phyloP scores from a whole-genome alignment of 2,329 filamentous ascomycete genomes.

The Ophiostoma himal-ulmi region DNA sequence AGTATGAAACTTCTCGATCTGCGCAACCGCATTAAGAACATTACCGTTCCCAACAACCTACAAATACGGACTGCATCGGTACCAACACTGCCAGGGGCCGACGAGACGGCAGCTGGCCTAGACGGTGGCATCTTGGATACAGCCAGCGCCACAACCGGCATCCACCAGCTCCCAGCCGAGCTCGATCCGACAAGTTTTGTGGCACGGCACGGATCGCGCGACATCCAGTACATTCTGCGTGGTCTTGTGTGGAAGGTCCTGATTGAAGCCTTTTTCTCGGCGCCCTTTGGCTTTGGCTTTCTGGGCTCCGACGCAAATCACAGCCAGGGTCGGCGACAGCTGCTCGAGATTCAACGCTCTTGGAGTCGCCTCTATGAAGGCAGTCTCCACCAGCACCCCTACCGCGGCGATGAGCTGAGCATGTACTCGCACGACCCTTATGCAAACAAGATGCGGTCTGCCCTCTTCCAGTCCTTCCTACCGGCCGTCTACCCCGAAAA shows the following conservation, averaged over 20 bases:
- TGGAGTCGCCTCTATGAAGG: slow-evolving; percentile 25
- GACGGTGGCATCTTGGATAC: not conserved
- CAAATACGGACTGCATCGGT: slow-evolving; percentile 8
- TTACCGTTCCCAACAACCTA: slow-evolving; percentile 26
- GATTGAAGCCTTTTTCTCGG: slow-evolving; percentile 28
- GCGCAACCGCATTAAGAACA: slow-evolving; percentile 26
- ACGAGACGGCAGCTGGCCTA: not conserved
- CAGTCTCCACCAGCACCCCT: slow-evolving; percentile 3
- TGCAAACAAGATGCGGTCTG: slow-evolving; percentile 29
- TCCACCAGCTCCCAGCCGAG: slow-evolving; percentile 14
- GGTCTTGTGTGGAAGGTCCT: slow-evolving; percentile 27
- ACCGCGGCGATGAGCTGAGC: slow-evolving; percentile 21
- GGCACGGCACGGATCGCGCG: slow-evolving; percentile 22
- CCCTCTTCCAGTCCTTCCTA: slow-evolving; percentile 29
- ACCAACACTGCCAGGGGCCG: not conserved
- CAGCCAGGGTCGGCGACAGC: slow-evolving; percentile 14
- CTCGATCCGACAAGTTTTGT: slow-evolving; percentile 26
- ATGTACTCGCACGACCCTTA: slow-evolving; percentile 26
- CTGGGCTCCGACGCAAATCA: slow-evolving; percentile 23
- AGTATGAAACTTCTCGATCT: slow-evolving; percentile 25
- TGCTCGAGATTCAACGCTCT: slow-evolving; percentile 24
- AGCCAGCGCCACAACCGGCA: not conserved
- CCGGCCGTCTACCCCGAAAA: slow-evolving; percentile 24
- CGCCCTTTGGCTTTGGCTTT: slow-evolving; percentile 29
- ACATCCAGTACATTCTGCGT: slow-evolving; percentile 25